A percentile compares a stretch with the other conserved stretches of the same genome.
These are phyloP conservation scores for Coelastrella sp. DNA, from an alignment of 139 green algal species.

Conservation along the genomic window DNA sequence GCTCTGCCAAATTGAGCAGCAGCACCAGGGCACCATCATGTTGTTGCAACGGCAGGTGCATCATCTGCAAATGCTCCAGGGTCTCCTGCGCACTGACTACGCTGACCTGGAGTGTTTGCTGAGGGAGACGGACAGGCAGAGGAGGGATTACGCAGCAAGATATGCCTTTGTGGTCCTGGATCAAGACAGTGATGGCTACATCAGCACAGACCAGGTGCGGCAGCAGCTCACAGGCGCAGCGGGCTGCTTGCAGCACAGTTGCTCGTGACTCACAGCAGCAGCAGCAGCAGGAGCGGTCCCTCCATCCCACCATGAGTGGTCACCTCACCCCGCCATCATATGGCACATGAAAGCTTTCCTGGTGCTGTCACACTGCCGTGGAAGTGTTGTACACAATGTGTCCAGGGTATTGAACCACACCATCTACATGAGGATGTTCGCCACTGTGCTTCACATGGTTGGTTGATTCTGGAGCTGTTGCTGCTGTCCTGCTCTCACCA, in stretches of 20 bases:
- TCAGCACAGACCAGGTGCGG: constrained; percentile 49
- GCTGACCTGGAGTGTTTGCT: constrained; percentile 51
- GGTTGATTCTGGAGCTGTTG: not conserved
- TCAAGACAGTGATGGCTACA: constrained; percentile 61
- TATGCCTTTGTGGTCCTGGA: constrained; percentile 64
- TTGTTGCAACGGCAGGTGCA: not conserved
- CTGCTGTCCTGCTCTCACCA: not conserved
- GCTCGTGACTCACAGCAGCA: too few species aligned
- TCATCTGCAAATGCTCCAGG: constrained; percentile 17
- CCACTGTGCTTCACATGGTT: too few species aligned
- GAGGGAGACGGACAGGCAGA: constrained; percentile 55
- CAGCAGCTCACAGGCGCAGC: not conserved
- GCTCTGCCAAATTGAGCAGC: not conserved
- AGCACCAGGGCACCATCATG: not conserved
- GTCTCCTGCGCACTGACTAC: constrained; percentile 44
- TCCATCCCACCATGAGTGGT: too few species aligned
- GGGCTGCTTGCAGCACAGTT: not conserved
- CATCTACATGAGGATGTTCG: too few species aligned
- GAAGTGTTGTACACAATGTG: too few species aligned
- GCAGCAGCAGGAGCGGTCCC: too few species aligned
- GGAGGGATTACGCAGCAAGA: constrained; percentile 57
- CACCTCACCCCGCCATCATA: too few species aligned
- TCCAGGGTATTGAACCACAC: too few species aligned
- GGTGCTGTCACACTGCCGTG: too few species aligned
- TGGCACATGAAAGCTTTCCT: too few species aligned